These are phyloP conservation scores for Elymus sibiricus DNA, from an alignment of 176 grass and related monocot species.

Conservation along the genomic window DNA sequence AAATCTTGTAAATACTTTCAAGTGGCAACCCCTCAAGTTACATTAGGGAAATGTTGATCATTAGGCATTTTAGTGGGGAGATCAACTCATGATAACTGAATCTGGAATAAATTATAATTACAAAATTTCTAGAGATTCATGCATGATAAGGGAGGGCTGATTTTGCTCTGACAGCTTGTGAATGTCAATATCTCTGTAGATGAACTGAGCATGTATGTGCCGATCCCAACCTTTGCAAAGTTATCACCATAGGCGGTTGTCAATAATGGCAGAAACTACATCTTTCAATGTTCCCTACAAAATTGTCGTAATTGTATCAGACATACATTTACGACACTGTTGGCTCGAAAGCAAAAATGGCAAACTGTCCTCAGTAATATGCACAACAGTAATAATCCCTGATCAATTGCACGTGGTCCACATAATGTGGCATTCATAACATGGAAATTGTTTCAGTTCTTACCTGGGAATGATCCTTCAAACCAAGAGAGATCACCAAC, in stretches of 20 bases:
- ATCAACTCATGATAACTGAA: not conserved
- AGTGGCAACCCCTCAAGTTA: not conserved
- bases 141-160: not conserved
- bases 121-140: not conserved
- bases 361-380: not conserved
- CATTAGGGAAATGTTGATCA: not conserved
- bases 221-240: not conserved
- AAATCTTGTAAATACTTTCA: not conserved
- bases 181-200: not conserved
- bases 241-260: slow-evolving; percentile 54
- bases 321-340: not conserved
- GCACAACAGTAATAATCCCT: not conserved
- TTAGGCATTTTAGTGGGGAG: not conserved
- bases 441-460: slow-evolving; percentile 8
- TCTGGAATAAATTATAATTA: not conserved
- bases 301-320: not conserved
- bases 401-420: not conserved
- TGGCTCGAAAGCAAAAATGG: not conserved
- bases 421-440: not conserved
- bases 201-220: not conserved
- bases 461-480: slow-evolving; percentile 93
- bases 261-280: slow-evolving; percentile 38
- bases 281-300: slow-evolving; percentile 62
- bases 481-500: slow-evolving; percentile 87
- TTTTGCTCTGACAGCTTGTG: not conserved